Evolutionary conservation across 2,329 filamentous ascomycete species (phyloP).

Genomic region (Neopestalotiopsis rosae): DNA sequence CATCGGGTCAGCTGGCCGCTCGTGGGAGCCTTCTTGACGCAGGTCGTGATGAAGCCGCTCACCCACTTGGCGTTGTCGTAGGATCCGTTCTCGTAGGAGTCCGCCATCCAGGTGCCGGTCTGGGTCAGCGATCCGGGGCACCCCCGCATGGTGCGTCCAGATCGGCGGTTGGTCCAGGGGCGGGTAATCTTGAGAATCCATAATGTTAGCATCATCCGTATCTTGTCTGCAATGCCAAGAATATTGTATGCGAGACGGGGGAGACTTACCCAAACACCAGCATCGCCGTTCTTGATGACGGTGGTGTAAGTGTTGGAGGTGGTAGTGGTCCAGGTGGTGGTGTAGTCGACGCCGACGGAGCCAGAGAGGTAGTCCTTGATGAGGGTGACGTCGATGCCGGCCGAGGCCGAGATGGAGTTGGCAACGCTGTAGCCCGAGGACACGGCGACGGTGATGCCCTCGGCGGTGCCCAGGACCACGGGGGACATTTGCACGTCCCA

Average conservation of each 20-base stretch:
- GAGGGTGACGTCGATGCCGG: conserved; percentile 5
- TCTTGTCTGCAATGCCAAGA: not conserved
- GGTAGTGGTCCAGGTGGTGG: conserved; percentile 8
- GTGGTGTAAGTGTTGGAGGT: conserved; percentile 11
- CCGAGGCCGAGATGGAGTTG: conserved; percentile 2
- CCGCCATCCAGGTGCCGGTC: conserved; percentile 11
- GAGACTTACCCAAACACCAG: not conserved
- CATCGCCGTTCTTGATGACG: conserved; percentile 8
- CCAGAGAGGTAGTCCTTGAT: conserved; percentile 10
- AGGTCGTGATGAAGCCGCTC: conserved; percentile 9
- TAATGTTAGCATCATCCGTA: not conserved
- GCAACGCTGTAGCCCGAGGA: conserved; percentile 6
- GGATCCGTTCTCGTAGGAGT: conserved; percentile 6
- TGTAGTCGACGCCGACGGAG: conserved; percentile 2
- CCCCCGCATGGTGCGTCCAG: conserved; percentile 5
- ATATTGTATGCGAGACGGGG: not conserved
- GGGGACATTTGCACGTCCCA: conserved; percentile 16
- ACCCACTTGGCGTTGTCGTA: conserved; percentile 14
- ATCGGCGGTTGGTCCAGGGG: conserved; percentile 9
- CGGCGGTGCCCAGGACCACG: conserved; percentile 5
- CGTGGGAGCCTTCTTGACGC: conserved; percentile 3
- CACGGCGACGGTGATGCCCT: conserved; percentile 3
- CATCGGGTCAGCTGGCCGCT: conserved; percentile 2
- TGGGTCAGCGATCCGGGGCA: conserved; percentile 6
- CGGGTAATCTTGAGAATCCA: not conserved